Evolutionary conservation across 305 asterid genomes (phyloP).

Genomic region (Fraxinus floribunda): DNA sequence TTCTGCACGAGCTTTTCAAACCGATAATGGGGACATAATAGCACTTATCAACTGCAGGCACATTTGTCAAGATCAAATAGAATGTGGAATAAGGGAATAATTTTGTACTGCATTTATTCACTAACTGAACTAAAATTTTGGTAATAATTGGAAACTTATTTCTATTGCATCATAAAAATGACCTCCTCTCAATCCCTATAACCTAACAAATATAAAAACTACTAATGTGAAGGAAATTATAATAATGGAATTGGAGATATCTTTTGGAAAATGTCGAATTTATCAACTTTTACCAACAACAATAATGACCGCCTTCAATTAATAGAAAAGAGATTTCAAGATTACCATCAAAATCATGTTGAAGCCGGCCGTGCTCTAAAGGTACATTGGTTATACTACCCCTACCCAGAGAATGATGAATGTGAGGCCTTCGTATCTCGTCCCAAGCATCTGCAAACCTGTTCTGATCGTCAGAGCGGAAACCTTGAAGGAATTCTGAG

Average conservation of each 20-base stretch:
- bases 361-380: slow-evolving; percentile 48
- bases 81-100: slow-evolving; percentile 12
- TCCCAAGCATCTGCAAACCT: slow-evolving; percentile 89
- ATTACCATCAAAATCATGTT: slow-evolving; percentile 70
- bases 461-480: slow-evolving; percentile 66
- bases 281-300: neutral
- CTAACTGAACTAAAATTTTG: neutral
- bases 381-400: slow-evolving; percentile 43
- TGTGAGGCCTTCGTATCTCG: slow-evolving; percentile 75
- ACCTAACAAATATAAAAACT: neutral
- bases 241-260: neutral
- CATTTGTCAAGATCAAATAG: slow-evolving; percentile 13
- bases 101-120: neutral
- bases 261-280: neutral
- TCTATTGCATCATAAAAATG: neutral
- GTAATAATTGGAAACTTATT: neutral
- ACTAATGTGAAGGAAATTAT: neutral
- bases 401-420: slow-evolving; percentile 46
- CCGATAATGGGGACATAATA: neutral
- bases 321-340: slow-evolving; percentile 12
- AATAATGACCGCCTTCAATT: slow-evolving; percentile 6
- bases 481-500: slow-evolving; percentile 76
- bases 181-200: neutral
- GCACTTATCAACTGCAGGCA: neutral
- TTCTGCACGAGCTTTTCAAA: neutral